Evolutionary conservation across 140 eudicot genomes (phyloP), one percentile per base, ranked within the genome.

Genomic region (Eryngium alpinum): DNA sequence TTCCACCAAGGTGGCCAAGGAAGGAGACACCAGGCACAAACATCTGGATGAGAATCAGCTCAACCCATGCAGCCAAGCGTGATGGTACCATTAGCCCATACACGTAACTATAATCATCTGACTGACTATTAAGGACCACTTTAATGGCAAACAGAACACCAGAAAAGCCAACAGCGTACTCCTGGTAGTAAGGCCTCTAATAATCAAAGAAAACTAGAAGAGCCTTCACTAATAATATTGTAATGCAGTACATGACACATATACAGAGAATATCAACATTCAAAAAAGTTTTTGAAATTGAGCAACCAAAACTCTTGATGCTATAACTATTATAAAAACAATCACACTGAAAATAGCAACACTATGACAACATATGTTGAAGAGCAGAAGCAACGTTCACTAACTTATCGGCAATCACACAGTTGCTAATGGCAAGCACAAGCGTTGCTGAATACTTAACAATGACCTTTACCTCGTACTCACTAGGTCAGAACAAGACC

Each of bases 131-230:
- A 12, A 94, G 97, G 33, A 92, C 89, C 1, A 94, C 97, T 89
- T 94, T 94, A 97, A 94, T 89, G 33, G 94, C 98, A 87, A 94
- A 94, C 34, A 94, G 92, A 38, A 94, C 97, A 56, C 98, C 98
- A 2, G 98, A 94, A 73, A 94, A 94, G 27, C 98, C 97, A 78
- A 84, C 98, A 46, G 97, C 87, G 79, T 91, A 89, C 78, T 94
- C 96, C 27, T 84, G 33, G 85, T 94, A 91, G 79, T 88, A 94
- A 57, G 98, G 81, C 59, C 85, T 85, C 6, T 90, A 86, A 9
- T 91, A 90, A 44, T 88, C 83, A 44, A 91, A 88, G 73, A 90
- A 70, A 19, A 86, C 73, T 77, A 91, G 27, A 81, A 93, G 98
- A 7, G 88, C 86, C 80, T 90, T 94, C 60, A 97, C 88, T 77